phyloP scores from a whole-genome alignment of 23 red algal genomes.

The Gracilaria domingensis region DNA sequence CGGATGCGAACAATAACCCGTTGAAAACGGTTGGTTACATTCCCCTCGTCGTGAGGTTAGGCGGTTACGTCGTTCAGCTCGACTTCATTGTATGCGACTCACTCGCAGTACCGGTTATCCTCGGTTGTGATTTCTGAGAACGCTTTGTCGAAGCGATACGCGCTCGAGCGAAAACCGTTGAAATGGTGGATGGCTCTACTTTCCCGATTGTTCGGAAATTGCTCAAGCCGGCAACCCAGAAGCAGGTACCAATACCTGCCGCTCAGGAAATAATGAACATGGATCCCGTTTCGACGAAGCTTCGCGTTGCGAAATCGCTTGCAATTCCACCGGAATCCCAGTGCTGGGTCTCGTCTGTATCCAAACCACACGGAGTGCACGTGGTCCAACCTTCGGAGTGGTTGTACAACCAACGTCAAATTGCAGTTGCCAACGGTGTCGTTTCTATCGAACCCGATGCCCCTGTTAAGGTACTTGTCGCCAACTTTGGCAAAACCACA shows the following conservation, averaged over 20 bases:
- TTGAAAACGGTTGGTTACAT: not conserved
- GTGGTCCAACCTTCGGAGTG: conserved; percentile 1
- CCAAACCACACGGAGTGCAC: not conserved
- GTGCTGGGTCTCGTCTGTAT: not conserved
- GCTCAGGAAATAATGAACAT: not conserved
- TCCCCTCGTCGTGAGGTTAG: not conserved
- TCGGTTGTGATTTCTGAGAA: conserved; percentile 22
- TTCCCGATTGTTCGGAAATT: not conserved
- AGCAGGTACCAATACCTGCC: not conserved
- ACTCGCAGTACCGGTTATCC: not conserved
- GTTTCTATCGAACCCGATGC: not conserved
- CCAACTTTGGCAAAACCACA: conserved; percentile 22
- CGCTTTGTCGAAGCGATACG: conserved; percentile 1
- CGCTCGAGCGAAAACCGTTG: not conserved
- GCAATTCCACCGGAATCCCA: not conserved
- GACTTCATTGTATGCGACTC: not conserved
- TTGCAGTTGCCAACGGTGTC: conserved; percentile 8
- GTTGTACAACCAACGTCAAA: not conserved
- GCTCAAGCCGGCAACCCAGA: not conserved
- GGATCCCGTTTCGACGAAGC: not conserved
- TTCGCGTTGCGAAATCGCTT: not conserved
- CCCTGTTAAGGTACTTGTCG: conserved; percentile 13
- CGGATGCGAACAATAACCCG: not conserved
- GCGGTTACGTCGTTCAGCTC: not conserved
- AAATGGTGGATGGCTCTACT: not conserved